Conservation (phyloP, 306 rosid species). For the Sicyos edulis region DNA sequence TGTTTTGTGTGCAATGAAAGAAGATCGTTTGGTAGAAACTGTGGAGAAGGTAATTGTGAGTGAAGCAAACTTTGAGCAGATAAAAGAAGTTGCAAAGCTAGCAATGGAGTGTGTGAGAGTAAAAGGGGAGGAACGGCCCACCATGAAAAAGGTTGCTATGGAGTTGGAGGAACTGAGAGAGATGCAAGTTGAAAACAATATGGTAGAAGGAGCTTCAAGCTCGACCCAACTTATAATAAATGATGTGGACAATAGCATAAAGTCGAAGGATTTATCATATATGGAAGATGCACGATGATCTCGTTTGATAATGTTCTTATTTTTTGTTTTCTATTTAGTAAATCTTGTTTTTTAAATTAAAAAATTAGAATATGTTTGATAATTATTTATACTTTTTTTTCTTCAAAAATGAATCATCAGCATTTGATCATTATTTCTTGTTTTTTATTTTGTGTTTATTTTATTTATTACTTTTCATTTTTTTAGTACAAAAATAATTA, state of each 20-base stretch:
- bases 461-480: too few relatives aligned
- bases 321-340: too few relatives aligned
- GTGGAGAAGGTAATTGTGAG: constrained; percentile 24
- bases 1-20: constrained; percentile 32
- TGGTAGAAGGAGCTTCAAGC: neutral
- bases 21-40: constrained; percentile 30
- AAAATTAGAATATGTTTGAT: too few relatives aligned
- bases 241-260: neutral
- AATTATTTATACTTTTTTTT: too few relatives aligned
- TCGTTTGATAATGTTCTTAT: too few relatives aligned
- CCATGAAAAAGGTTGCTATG: constrained; percentile 47
- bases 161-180: constrained; percentile 33
- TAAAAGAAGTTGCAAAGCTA: constrained; percentile 33
- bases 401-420: too few relatives aligned
- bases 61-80: constrained; percentile 27
- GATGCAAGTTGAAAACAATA: neutral
- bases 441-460: too few relatives aligned
- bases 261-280: too few relatives aligned
- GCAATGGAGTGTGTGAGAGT: constrained; percentile 30
- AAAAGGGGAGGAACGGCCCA: constrained; percentile 46
- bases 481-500: too few relatives aligned
- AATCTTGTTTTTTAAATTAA: too few relatives aligned
- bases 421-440: too few relatives aligned
- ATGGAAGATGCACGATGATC: neutral
- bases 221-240: neutral